A percentile compares a stretch with the other conserved stretches of the same genome.
These are phyloP conservation scores for Populus trichocarpa DNA, from an alignment of 441 rosid species.

Conservation along the genomic window DNA sequence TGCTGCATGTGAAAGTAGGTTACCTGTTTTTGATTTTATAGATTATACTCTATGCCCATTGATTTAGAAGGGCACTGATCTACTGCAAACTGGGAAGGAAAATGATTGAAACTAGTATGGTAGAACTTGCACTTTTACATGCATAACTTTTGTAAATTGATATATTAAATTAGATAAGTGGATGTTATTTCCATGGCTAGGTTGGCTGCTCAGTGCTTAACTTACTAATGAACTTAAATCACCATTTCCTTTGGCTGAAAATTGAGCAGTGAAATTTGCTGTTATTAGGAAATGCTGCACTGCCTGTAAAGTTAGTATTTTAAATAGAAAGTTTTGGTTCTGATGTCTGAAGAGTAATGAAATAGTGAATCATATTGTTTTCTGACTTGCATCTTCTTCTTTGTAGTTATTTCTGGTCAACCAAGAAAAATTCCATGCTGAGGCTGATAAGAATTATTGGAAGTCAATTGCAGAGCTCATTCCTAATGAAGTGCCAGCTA, in stretches of 20 bases:
- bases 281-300: background rate
- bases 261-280: background rate
- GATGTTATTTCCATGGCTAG: background rate
- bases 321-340: background rate
- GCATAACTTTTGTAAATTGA: background rate
- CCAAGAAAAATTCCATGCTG: slow-evolving; percentile 63
- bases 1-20: no score
- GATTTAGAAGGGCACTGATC: background rate
- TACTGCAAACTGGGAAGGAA: background rate
- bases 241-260: background rate
- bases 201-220: background rate
- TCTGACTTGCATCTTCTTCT: slow-evolving; percentile 12
- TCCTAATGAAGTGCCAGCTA: slow-evolving; percentile 71
- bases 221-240: no score
- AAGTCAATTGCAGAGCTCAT: slow-evolving; percentile 80
- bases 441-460: slow-evolving; percentile 83
- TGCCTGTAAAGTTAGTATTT: no score
- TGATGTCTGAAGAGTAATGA: background rate
- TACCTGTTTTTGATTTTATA: background rate
- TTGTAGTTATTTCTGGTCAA: slow-evolving; percentile 52
- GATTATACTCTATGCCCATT: background rate
- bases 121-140: background rate
- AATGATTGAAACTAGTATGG: background rate
- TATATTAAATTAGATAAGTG: background rate
- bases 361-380: background rate